Evolutionary conservation across 2,329 filamentous ascomycete species (phyloP), one percentile per base, ranked within the genome.

Genomic region (Teratosphaeria destructans): DNA sequence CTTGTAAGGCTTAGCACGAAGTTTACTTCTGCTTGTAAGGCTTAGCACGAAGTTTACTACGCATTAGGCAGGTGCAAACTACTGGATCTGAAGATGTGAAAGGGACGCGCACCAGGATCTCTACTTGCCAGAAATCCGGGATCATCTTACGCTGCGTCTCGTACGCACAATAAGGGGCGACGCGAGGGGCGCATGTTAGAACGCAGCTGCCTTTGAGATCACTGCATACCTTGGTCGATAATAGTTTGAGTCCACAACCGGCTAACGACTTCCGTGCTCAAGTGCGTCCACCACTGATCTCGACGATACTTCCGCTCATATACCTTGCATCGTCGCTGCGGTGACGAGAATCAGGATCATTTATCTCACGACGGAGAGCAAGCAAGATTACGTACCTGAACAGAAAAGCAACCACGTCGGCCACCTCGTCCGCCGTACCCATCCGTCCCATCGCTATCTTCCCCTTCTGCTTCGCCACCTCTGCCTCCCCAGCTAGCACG

Each of bases 331-430:
- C 57, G 26, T 59, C 57, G 23, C 57, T 59, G 32, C 19, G 26
- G 11, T 29, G n/a, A 3, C 2, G 37, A 5, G 16, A 43, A 14
- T 43, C 16, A 49, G 39, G 6, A 11, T 23, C n/a, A n/a, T 34
- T 39, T 11, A 16, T 26, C 6, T 16, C 5, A 14, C 14, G 27
- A 11, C 34, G 23, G 29, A 43, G 55, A 23, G 39, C 56, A 43
- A 26, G 52, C 29, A 43, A 14, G 16, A 19, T 43, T 3, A 73
- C 75, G 26, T 74, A 73, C 52, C 76, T 73, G 60, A 79, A 76
- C 66, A 81, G 67, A 66, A 80, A 81, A 7, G 75, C 73, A 26
- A 79, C 78, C 10, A 79, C 76, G 70, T 79, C 77, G 39, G 78
- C 78, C 29, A 81, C 74, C 66, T 81, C 79, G 57, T 76, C 77